Percentiles rank a stretch among this genome's conserved stretches.
phyloP scores from a whole-genome alignment of 371 early-diverging fungal species.

The Mucor irregularis region DNA sequence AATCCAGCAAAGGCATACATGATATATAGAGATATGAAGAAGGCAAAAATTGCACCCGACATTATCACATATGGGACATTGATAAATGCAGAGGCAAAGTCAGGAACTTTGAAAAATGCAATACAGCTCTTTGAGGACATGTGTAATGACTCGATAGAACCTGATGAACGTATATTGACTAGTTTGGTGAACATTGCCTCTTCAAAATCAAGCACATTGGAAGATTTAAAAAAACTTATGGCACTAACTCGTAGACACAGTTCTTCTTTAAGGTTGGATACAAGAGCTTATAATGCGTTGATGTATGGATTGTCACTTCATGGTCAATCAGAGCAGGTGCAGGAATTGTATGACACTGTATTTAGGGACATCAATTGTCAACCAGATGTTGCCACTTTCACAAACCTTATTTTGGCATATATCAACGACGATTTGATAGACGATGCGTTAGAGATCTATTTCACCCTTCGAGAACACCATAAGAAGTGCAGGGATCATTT shows the following conservation, averaged over 20 bases:
- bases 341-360: constrained; percentile 13
- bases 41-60: constrained; percentile 38
- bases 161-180: constrained; percentile 36
- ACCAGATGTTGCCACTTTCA: constrained; percentile 33
- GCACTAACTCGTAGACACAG: background rate
- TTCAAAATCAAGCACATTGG: background rate
- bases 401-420: constrained; percentile 30
- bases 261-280: constrained; percentile 2
- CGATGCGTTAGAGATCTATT: constrained; percentile 29
- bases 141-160: constrained; percentile 23
- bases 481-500: background rate
- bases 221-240: constrained; percentile 3
- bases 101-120: constrained; percentile 35
- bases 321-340: constrained; percentile 22
- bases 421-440: constrained; percentile 24
- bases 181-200: constrained; percentile 31
- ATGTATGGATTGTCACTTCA: constrained; percentile 19
- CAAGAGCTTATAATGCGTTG: constrained; percentile 23
- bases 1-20: constrained; percentile 32
- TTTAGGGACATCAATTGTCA: background rate
- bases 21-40: constrained; percentile 39
- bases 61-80: constrained; percentile 55
- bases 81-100: constrained; percentile 42
- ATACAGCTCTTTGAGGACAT: constrained; percentile 41
- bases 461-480: constrained; percentile 24